Conservation (phyloP, 2,329 filamentous ascomycete genomes). For the Ascochyta clinopodiicola region DNA sequence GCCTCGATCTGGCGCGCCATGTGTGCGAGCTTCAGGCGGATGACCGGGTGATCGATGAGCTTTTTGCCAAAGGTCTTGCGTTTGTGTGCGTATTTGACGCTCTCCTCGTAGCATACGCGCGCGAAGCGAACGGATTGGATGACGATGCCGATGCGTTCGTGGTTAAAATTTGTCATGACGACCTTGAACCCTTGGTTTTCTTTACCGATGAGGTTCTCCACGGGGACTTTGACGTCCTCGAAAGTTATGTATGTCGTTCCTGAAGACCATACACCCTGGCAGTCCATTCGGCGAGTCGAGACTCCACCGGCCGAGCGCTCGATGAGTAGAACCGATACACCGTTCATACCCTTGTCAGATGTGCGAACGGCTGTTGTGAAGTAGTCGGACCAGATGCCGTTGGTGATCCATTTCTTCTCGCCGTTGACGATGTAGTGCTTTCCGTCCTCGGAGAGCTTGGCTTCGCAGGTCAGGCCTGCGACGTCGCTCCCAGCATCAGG, state of each 20-base stretch:
- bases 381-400: constrained; percentile 95
- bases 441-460: constrained; percentile 90
- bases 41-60: constrained; percentile 95
- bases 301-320: constrained; percentile 86
- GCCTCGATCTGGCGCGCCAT: constrained; percentile 99
- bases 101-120: constrained; percentile 96
- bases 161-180: constrained; percentile 99
- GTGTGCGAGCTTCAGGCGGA: constrained; percentile 95
- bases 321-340: constrained; percentile 87
- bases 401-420: constrained; percentile 99
- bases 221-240: constrained; percentile 98
- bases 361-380: constrained; percentile 97
- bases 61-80: constrained; percentile 95
- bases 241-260: constrained; percentile 98
- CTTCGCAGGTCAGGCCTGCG: constrained; percentile 93
- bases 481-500: constrained; percentile 91
- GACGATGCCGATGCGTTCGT: constrained; percentile 98
- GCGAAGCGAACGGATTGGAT: constrained; percentile 96
- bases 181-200: constrained; percentile 98
- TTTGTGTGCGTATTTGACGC: constrained; percentile 96
- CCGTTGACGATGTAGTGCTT: constrained; percentile 99
- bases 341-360: constrained; percentile 87
- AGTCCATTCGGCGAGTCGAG: constrained; percentile 94
- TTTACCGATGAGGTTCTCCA: constrained; percentile 98
- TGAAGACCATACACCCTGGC: constrained; percentile 86